Base-by-base conservation (phyloP, 768 basidiomycete genomes). In the Dacryopinax spathularia region DNA sequence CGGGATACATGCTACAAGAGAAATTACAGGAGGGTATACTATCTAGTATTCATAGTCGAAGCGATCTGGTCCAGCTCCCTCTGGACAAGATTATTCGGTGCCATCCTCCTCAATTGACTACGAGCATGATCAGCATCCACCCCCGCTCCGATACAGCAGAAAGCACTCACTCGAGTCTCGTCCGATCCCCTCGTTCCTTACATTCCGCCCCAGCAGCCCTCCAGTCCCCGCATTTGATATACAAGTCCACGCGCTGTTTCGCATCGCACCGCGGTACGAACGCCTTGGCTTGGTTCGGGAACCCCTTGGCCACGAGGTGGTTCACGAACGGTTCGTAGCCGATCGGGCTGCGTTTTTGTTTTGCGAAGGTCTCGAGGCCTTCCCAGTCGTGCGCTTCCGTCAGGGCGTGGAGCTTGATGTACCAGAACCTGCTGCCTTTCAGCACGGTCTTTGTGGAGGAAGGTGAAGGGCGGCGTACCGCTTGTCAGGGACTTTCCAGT, bases 401-500 rank as follows among this genome's bases (percentile, higher is more conserved):
- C 63, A 98, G 74, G 0, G 92, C 88, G 62, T 90, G 82, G 3
- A 99, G 74, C 72, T 96, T 97, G 67, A 91, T 70, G 75, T 91
- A 88, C 93, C 93, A 98, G 75, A 91, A 98, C 59, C 94, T 96
- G 67, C 48, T 62, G 41, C 27, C 4, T 18, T 15, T 35, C 36
- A 62, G 34, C 22, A 18, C 34, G 59, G 27, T 10, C 33, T 36
- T 13, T 59, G 29, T 9, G 33, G 13, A 15, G 4, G n/a, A 27
- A 7, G 41, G 29, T n/a, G 16, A 20, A 20, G 1, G 43, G 6
- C 13, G 16, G 64, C 81, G 31, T 61, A 92, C 93, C 95, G 80
- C 77, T 94, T 98, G 71, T 98, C 96, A 0, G 92, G 84, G 0
- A 99, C 89, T 71, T 89, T 94, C 78, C 91, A 98, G 67, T 97